Conservation (phyloP, 176 grass and related monocot genomes). For the Urochloa ruziziensis region DNA sequence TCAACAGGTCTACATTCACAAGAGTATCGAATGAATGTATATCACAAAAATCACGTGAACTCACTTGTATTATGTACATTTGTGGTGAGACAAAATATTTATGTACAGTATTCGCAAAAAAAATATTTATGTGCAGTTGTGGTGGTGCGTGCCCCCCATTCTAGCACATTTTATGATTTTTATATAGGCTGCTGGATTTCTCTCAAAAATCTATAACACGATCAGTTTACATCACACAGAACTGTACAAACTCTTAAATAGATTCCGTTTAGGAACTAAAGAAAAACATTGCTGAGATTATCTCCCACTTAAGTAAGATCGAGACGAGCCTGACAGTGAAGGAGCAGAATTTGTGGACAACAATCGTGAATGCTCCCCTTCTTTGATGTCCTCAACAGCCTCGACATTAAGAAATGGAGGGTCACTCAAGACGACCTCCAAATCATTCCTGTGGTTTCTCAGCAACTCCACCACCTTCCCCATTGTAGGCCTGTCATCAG, state of each 20-base stretch:
- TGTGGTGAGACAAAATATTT: no score
- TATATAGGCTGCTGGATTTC: neutral
- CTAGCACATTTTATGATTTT: neutral
- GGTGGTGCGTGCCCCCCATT: neutral
- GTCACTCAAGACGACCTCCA: slow-evolving; percentile 58
- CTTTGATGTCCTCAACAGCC: slow-evolving; percentile 41
- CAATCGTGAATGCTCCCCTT: slow-evolving; percentile 50
- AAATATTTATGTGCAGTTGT: slow-evolving; percentile 1
- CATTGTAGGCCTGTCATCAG: slow-evolving; percentile 67
- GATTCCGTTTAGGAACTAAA: neutral
- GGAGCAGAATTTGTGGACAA: slow-evolving; percentile 45
- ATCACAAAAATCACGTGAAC: neutral
- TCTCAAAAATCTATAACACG: neutral
- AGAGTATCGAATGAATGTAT: neutral
- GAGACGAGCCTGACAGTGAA: slow-evolving; percentile 54
- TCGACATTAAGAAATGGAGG: slow-evolving; percentile 70
- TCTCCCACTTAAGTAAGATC: slow-evolving; percentile 64
- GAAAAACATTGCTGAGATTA: slow-evolving; percentile 17
- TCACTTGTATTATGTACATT: no score
- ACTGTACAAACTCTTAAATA: neutral
- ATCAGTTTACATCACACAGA: slow-evolving; percentile 13
- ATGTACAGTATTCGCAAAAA: neutral
- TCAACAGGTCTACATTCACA: neutral
- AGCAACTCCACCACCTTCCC: slow-evolving; percentile 73
- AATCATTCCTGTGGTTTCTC: slow-evolving; percentile 50